A percentile compares a stretch with the other conserved stretches of the same genome.
These are phyloP conservation scores for Salvia sclarea DNA, from an alignment of 305 asterid species.

Conservation along the genomic window DNA sequence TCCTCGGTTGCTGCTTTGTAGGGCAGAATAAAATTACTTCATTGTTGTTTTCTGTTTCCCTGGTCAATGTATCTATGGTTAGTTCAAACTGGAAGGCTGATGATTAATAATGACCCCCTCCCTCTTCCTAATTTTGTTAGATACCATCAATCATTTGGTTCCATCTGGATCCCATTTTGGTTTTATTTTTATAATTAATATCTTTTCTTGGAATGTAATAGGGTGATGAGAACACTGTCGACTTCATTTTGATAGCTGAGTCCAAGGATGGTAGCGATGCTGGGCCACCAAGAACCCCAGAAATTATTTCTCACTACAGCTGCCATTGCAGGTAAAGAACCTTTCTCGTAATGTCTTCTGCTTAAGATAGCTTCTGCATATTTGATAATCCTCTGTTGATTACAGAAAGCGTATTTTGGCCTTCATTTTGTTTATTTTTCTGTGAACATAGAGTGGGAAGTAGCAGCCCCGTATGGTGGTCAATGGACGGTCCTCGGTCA, in stretches of 20 bases:
- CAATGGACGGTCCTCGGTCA: conserved; percentile 68
- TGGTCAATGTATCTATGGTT: neutral
- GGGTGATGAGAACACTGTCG: conserved; percentile 66
- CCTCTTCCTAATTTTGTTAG: neutral
- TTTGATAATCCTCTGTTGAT: neutral
- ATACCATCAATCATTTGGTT: neutral
- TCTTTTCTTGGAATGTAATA: conserved; percentile 36
- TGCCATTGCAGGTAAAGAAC: conserved; percentile 79
- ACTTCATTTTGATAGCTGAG: conserved; percentile 79
- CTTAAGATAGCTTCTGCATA: conserved; percentile 19
- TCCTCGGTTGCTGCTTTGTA: conserved; percentile 1
- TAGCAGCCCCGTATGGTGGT: conserved; percentile 84
- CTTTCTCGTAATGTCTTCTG: neutral
- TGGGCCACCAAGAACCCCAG: conserved; percentile 38
- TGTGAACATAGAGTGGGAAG: conserved; percentile 51
- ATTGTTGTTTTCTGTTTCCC: conserved; percentile 4
- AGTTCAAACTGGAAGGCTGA: too few relatives aligned
- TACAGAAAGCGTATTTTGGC: neutral
- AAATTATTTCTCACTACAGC: conserved; percentile 64
- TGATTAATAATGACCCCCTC: too few relatives aligned
- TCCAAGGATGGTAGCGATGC: conserved; percentile 43
- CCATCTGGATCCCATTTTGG: conserved; percentile 6
- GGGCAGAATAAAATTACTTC: neutral
- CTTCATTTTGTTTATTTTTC: conserved; percentile 22
- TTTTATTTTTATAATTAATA: neutral